These are phyloP conservation scores for Tetrahymena malaccensis DNA, from an alignment of 73 alveolate species.

Conservation along the genomic window DNA sequence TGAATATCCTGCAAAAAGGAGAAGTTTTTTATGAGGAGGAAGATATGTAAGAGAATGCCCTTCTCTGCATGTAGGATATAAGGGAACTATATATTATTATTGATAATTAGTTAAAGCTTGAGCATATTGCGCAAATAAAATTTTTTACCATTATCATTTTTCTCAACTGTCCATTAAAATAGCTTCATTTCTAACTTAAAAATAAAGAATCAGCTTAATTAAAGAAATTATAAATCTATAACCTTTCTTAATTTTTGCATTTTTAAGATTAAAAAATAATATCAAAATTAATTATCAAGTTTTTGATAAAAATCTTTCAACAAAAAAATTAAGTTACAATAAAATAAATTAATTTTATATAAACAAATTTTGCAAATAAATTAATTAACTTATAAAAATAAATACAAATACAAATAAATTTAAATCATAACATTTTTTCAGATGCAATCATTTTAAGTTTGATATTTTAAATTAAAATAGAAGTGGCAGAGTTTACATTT, in stretches of 20 bases:
- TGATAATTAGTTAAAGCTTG: not conserved
- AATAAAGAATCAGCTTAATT: not conserved
- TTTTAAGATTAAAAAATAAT: too few species aligned
- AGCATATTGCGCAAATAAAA: not conserved
- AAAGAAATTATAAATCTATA: too few species aligned
- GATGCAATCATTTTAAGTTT: not conserved
- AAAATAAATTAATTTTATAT: not conserved
- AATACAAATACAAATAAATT: not conserved
- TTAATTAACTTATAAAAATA: too few species aligned
- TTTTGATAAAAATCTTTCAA: not conserved
- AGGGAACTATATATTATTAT: not conserved
- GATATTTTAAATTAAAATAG: not conserved
- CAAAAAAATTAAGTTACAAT: not conserved
- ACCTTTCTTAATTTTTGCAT: not conserved
- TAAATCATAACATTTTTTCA: not conserved
- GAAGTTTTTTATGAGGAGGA: not conserved
- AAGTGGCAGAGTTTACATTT: slow-evolving; percentile 18
- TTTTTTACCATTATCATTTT: not conserved
- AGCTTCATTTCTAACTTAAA: not conserved
- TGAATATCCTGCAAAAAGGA: not conserved
- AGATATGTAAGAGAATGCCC: not conserved
- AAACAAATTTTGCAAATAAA: too few species aligned
- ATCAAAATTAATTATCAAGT: not conserved
- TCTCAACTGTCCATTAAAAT: not conserved
- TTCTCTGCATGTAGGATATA: not conserved